Evolutionary conservation across 2,329 filamentous ascomycete species (phyloP), one percentile per base, ranked within the genome.

Genomic region (Colletotrichum limetticola): DNA sequence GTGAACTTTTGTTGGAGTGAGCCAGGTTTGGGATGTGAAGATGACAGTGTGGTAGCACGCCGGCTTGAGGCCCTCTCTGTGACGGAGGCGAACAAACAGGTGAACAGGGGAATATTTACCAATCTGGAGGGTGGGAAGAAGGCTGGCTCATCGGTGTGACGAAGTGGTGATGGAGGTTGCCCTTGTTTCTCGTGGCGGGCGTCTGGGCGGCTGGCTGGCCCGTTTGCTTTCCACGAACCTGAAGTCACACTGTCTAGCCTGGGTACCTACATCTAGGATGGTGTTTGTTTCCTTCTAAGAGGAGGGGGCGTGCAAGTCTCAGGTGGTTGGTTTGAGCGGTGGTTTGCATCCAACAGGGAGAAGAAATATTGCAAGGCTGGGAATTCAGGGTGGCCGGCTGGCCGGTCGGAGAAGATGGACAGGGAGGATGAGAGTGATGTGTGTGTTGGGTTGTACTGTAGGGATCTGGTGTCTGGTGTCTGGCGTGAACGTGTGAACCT

Each of bases 361-460:
- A 72, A 55, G 55, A 12, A 28, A 12, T 11, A 30, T 56, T 24
- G 66, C 70, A 53, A 72, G 70, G 70, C 70, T 70, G 66, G 66
- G 55, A 7, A 37, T 22, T 53, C 19, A 22, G 53, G 35, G 19
- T 5, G 8, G 8, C n/a, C 32, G 24, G 16, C 16, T n/a, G n/a
- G 35, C 4, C n/a, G 64, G 19, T 22, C 19, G 55, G 12, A 4
- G n/a, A 53, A 53, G 14, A n/a, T 12, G 26, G 11, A 19, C 46
- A 55, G 46, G 61, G 62, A 28, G 49, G 9, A 19, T 26, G 57
- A 24, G 30, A 59, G 4, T n/a, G 28, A 16, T 42, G 37, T 42
- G 14, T 42, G 37, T 42, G 37, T 42, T 30, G 16, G 16, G 55
- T 57, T 32, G 55, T 19, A 57, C 55, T n/a, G 28, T n/a, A 57